Percentiles rank a stretch among this genome's conserved stretches.
phyloP scores from a whole-genome alignment of 2,329 filamentous ascomycete genomes.

The Paecilomyces fulvus region DNA sequence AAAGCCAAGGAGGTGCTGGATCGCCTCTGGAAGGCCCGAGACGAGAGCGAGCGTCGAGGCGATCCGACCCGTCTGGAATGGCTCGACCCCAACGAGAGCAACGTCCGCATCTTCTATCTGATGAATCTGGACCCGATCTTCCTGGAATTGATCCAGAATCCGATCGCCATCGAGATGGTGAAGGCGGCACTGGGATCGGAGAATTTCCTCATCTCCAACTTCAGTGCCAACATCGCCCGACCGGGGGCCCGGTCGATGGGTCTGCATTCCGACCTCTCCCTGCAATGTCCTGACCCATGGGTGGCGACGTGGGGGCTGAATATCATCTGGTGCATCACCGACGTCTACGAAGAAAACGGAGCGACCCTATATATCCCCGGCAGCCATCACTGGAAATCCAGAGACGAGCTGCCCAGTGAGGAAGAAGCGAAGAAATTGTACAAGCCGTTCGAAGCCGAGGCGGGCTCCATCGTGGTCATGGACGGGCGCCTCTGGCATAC shows the following conservation, averaged over 20 bases:
- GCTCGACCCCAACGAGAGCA: constrained; percentile 21
- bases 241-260: constrained; percentile 23
- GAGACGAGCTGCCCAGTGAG: background rate
- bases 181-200: constrained; percentile 18
- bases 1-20: constrained; percentile 11
- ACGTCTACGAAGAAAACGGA: constrained; percentile 22
- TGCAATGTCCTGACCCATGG: constrained; percentile 28
- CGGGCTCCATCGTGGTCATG: constrained; percentile 25
- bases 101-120: constrained; percentile 25
- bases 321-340: constrained; percentile 26
- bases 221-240: constrained; percentile 28
- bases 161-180: constrained; percentile 19
- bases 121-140: constrained; percentile 21
- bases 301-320: constrained; percentile 11
- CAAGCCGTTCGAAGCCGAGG: constrained; percentile 23
- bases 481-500: constrained; percentile 28
- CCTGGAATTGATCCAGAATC: constrained; percentile 18
- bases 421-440: constrained; percentile 18
- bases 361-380: constrained; percentile 8
- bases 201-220: constrained; percentile 25
- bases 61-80: constrained; percentile 15
- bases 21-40: constrained; percentile 18
- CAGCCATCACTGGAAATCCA: background rate
- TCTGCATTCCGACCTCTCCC: constrained; percentile 25
- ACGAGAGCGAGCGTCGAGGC: constrained; percentile 12